Base-by-base conservation (phyloP, 169 alveolate species). In the Eimeria praecox region DNA sequence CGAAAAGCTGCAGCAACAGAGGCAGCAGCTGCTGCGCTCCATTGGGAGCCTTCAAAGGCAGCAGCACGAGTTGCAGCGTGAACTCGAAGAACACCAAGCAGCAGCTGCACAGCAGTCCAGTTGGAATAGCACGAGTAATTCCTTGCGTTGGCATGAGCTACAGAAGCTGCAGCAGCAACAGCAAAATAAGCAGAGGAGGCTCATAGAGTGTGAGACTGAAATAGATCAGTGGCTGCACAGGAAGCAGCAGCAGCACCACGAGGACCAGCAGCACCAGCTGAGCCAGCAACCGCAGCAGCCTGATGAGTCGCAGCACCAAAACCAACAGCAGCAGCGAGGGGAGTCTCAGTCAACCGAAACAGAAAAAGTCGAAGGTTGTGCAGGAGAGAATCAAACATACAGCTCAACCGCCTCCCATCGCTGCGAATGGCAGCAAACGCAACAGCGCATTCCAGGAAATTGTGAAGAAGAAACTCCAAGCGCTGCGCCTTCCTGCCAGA, bases 11-110 rank as follows among this genome's bases (percentile, higher is more conserved):
- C 83, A 78, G 73, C 85, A 40, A 35, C 95, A 92, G 62, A n/a
- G 95, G 66, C 82, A 77, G 95, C 85, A 69, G 44, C 40, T 92
- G 71, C 59, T 92, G 85, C 82, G 95, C 30, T 92, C 95, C 71
- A 69, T 92, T 33, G 71, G 90, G 27, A 92, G 95, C 88, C 71
- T 92, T 46, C 82, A 33, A 64, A 38, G 92, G 35, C 95, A 90
- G 56, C 95, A 90, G 77, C 88, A 66, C 22, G 95, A 90, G 75
- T 20, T 90, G 69, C 88, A 71, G 24, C 86, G 88, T 40, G 95
- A 90, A 40, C 88, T 90, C 40, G 95, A 44, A 35, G 95, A 90
- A 75, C 89, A 73, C 73, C 89, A 30, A 20, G 69, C 59, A 30
- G 75, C 89, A 18, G 69, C 77, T 38, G 49, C 73, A 42, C 69